phyloP scores from a whole-genome alignment of 1,284 basidiomycete genomes.

The Boletus subluridellus region DNA sequence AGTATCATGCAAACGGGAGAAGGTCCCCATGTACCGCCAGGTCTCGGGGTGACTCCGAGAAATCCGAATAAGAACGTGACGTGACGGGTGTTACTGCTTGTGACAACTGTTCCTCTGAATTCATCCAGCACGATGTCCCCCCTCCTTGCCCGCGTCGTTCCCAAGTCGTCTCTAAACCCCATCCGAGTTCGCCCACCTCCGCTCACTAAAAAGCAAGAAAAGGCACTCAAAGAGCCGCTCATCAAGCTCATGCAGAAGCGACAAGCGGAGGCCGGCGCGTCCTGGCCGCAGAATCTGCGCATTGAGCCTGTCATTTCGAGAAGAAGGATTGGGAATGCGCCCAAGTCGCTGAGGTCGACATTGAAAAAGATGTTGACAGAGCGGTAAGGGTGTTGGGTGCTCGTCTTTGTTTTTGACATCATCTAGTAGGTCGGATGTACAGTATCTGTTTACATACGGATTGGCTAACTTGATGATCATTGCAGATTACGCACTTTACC shows the following conservation, averaged over 20 bases:
- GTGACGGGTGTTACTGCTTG: slow-evolving; percentile 6
- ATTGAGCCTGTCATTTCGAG: too few species aligned
- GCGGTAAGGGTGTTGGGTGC: slow-evolving; percentile 18
- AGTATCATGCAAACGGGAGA: not conserved
- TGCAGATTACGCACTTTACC: not conserved
- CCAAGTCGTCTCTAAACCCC: slow-evolving; percentile 34
- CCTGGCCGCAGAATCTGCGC: too few species aligned
- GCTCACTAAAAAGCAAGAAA: slow-evolving; percentile 22
- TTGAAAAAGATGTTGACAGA: slow-evolving; percentile 42
- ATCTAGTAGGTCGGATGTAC: slow-evolving; percentile 3
- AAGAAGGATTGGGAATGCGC: slow-evolving; percentile 33
- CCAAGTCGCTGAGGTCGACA: slow-evolving; percentile 22
- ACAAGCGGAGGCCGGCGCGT: too few species aligned
- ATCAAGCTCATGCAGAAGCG: slow-evolving; percentile 41
- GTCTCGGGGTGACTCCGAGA: too few species aligned
- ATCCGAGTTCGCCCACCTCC: too few species aligned
- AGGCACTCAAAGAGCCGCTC: slow-evolving; percentile 31
- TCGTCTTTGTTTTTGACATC: not conserved
- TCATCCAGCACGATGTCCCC: slow-evolving; percentile 10
- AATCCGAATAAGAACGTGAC: slow-evolving; percentile 7
- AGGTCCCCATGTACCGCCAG: too few species aligned
- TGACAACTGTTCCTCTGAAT: not conserved
- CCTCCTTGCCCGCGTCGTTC: slow-evolving; percentile 42
- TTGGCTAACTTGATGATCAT: not conserved
- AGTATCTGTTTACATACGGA: not conserved